Conservation (phyloP, 768 basidiomycete species). For the Pulveroboletus sp. region DNA sequence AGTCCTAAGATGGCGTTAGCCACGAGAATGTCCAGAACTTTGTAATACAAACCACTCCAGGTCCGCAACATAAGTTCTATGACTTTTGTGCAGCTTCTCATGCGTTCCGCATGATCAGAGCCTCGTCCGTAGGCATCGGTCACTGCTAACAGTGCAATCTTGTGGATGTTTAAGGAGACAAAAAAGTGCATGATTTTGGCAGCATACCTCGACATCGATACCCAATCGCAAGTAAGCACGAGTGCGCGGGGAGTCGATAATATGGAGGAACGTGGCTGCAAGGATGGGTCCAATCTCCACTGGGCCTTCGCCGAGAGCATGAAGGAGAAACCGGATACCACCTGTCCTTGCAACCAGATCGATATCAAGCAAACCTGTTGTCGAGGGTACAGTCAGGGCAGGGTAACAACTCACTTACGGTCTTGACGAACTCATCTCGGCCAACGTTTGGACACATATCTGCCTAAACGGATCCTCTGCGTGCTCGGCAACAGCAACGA, state of each 20-base stretch:
- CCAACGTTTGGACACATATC: constrained; percentile 81
- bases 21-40: neutral
- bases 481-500: constrained; percentile 93
- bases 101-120: constrained; percentile 70
- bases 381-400: constrained; percentile 8
- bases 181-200: neutral
- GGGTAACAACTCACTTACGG: constrained; percentile 5
- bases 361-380: constrained; percentile 81
- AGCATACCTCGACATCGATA: constrained; percentile 80
- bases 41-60: constrained; percentile 77
- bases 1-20: constrained; percentile 53
- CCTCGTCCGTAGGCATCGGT: constrained; percentile 93
- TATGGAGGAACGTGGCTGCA: constrained; percentile 75
- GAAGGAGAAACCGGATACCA: constrained; percentile 82
- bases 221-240: constrained; percentile 77
- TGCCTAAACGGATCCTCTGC: constrained; percentile 85
- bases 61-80: constrained; percentile 83
- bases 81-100: constrained; percentile 74
- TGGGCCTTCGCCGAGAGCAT: constrained; percentile 89
- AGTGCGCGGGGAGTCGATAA: constrained; percentile 83
- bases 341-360: constrained; percentile 77
- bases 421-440: constrained; percentile 74
- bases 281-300: constrained; percentile 76
- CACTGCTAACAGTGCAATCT: constrained; percentile 86
- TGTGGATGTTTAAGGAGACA: neutral